A percentile compares a stretch with the other conserved stretches of the same genome.
These are phyloP conservation scores for Dioszegia crocea DNA, from an alignment of 768 basidiomycete genomes.

Conservation along the genomic window DNA sequence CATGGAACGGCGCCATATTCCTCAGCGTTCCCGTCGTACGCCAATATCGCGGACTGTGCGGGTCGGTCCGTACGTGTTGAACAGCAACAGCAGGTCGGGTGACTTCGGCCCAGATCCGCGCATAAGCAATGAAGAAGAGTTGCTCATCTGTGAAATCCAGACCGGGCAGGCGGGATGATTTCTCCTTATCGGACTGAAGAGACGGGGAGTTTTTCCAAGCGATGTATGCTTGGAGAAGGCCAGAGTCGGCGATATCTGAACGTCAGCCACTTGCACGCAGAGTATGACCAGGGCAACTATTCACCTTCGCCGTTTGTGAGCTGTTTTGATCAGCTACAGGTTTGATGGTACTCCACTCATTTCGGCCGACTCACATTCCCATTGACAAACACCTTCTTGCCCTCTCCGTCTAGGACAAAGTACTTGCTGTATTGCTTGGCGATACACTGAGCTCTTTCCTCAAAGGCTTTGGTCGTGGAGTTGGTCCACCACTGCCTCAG, in stretches of 20 bases:
- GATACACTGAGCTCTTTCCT: conserved; percentile 77
- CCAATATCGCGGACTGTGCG: conserved; percentile 76
- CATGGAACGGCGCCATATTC: conserved; percentile 82
- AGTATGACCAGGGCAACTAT: background rate
- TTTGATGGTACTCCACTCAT: conserved; percentile 55
- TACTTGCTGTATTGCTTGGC: conserved; percentile 88
- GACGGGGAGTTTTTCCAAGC: conserved; percentile 74
- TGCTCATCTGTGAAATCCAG: conserved; percentile 62
- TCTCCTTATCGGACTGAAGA: conserved; percentile 53
- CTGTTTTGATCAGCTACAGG: conserved; percentile 12
- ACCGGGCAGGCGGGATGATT: conserved; percentile 72
- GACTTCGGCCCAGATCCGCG: conserved; percentile 76
- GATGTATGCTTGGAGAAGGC: conserved; percentile 60
- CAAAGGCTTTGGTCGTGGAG: conserved; percentile 72
- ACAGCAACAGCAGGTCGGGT: conserved; percentile 75
- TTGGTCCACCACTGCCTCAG: conserved; percentile 38
- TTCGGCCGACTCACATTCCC: conserved; percentile 54
- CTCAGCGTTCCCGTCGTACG: conserved; percentile 80
- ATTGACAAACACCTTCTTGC: conserved; percentile 77
- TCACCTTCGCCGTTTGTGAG: conserved; percentile 47
- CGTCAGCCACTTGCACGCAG: background rate
- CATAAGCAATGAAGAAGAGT: conserved; percentile 89
- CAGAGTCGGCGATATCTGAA: conserved; percentile 47
- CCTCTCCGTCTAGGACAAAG: conserved; percentile 77
- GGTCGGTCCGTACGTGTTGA: conserved; percentile 72